Evolutionary conservation across 768 basidiomycete genomes (phyloP), one percentile per base, ranked within the genome.

Genomic region (Lentinula sp.): DNA sequence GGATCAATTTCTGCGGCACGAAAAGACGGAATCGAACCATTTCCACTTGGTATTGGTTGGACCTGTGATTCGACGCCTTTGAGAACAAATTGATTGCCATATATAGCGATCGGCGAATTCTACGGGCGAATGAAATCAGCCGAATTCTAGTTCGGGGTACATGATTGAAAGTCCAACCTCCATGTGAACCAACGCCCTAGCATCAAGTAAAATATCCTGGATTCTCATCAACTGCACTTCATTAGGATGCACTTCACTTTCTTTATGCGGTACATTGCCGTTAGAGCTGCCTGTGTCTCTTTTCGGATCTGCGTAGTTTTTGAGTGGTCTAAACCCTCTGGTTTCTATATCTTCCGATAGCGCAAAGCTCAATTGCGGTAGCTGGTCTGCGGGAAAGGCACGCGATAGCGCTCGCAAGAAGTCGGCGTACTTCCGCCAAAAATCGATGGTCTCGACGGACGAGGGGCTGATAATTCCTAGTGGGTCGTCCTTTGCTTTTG

Each of bases 141-240:
- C 37, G 28, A 60, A 18, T 35, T 42, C 13, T 46, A 23, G 32
- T 43, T 12, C 48, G 42, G 8, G 28, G 35, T 52, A 41, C 20
- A 32, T 32, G 57, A 32, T 63, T 61, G 43, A 35, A 35, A 6
- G 42, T 72, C 77, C 61, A 63, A 90, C 91, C 77, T 86, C 80
- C 59, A 81, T 73, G 60, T 79, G 77, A 28, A 81, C 81, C 23
- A 96, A 70, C 5, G 76, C 71, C 63, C 75, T 79, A 0, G 88
- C 89, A 68, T 97, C 93, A 13, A 80, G 74, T 51, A 95, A 76
- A 45, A 97, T 75, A 73, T 97, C 96, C 50, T 84, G 80, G 61
- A 99, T 90, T 65, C 97, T 81, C 93, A 98, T 95, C 46, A 99
- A 74, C 66, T 95, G 91, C 76, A 96, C 94, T 61, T 91, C 95